Base-by-base conservation (phyloP, 305 asterid genomes). In the Fraxinus dipetala region DNA sequence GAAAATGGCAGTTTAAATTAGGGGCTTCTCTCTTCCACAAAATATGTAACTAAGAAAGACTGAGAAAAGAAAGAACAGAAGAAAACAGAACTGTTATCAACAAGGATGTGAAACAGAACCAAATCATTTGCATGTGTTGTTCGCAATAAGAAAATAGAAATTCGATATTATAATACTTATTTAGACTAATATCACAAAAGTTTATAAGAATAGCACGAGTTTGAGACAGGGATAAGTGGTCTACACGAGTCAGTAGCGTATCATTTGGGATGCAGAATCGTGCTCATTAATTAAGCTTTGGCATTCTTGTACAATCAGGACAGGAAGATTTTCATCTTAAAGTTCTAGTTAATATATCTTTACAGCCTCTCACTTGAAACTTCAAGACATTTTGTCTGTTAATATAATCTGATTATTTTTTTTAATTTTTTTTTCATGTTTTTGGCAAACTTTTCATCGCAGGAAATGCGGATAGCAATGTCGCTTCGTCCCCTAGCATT, bases 401-500 rank as follows among this genome's bases (percentile, higher is more conserved):
- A 16, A 48, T 48, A 48, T 48, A 48, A 54, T 54, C 63, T n/a
- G 63, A 54, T 48, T 54, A 54, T 48, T 54, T 5, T 2, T 20
- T 6, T 1, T 3, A 30, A 6, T 40, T 11, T 16, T 51, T 0
- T 6, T 6, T 3, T 28, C 13, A 4, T 30, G 10, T 5, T 69
- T n/a, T 69, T 28, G n/a, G 20, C 22, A 38, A 30, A 36, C 72
- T 76, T 72, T n/a, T 80, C 48, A 20, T 85, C 22, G 74, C 90
- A 93, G 95, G 93, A 11, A 77, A 86, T 45, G 28, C 85, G 28
- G 92, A 83, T 78, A 79, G 89, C 2, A 83, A 59, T 0, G 77
- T 73, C 2, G 86, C 84, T 75, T 63, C 84, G 18, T 85, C 91
- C 34, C 76, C 77, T 0, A 84, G 86, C 80, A 78, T 86, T 51